phyloP scores from a whole-genome alignment of 208 protist species.

The Strigomonas culicis region DNA sequence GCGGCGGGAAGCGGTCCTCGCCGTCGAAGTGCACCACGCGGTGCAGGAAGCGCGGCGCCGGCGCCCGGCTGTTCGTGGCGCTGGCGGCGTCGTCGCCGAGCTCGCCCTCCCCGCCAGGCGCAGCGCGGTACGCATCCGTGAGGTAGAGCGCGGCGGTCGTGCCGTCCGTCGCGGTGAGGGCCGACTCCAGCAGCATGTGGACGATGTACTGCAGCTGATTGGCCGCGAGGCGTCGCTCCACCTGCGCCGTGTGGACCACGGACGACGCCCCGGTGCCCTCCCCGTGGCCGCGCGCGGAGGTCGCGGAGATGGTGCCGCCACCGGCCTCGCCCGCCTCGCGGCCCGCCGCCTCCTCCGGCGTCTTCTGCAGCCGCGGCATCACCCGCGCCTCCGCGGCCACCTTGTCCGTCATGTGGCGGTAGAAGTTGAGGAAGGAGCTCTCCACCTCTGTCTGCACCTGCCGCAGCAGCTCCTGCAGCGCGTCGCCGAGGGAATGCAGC shows the following conservation, averaged over 20 bases:
- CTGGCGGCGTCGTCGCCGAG: neutral
- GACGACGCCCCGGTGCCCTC: neutral
- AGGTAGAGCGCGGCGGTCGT: constrained; percentile 64
- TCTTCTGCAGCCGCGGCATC: constrained; percentile 11
- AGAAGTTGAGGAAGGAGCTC: constrained; percentile 56
- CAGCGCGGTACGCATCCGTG: neutral
- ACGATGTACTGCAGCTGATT: constrained; percentile 56
- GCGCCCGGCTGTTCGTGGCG: neutral
- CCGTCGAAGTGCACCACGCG: constrained; percentile 52
- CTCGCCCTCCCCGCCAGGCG: neutral
- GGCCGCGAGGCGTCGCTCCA: constrained; percentile 27
- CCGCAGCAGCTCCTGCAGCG: constrained; percentile 18
- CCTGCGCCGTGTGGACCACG: neutral
- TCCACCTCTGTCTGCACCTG: constrained; percentile 37
- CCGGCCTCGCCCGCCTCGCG: neutral
- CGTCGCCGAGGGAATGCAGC: constrained; percentile 33
- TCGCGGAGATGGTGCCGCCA: neutral
- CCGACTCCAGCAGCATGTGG: constrained; percentile 58
- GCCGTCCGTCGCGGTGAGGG: constrained; percentile 37
- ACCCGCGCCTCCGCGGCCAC: constrained; percentile 16
- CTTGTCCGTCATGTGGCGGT: constrained; percentile 47
- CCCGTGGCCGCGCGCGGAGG: neutral
- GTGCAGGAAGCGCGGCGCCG: constrained; percentile 35
- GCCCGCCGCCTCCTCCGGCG: neutral
- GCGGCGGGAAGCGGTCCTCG: constrained; percentile 36